Percentiles rank a stretch among this genome's conserved stretches.
Evolutionary conservation across 176 grass and related monocot species (phyloP).

Genomic region (Poa annua): DNA sequence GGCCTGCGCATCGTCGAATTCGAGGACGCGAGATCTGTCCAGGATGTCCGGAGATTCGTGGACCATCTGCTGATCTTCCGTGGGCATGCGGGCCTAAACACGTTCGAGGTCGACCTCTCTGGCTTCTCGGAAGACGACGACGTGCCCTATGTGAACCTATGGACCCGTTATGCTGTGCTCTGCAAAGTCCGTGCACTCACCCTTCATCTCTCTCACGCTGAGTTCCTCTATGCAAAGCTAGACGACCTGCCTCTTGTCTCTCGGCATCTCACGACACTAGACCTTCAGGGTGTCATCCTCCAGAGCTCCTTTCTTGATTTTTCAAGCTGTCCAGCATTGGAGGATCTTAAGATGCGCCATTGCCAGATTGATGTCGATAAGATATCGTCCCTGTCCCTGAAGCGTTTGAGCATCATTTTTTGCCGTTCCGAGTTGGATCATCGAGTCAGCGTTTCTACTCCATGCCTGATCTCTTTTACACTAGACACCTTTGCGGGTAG

Average conservation of each 20-base stretch:
- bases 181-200: background rate
- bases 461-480: background rate
- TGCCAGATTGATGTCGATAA: background rate
- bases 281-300: background rate
- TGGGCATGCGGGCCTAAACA: background rate
- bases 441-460: background rate
- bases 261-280: background rate
- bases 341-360: background rate
- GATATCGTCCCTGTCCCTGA: conserved; percentile 24
- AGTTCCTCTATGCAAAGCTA: background rate
- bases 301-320: background rate
- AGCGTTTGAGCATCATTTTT: background rate
- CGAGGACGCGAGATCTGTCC: background rate
- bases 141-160: background rate
- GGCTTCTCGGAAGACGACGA: background rate
- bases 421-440: background rate
- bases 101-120: background rate
- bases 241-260: background rate
- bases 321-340: background rate
- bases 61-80: background rate
- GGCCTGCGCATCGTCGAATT: background rate
- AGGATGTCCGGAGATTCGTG: background rate
- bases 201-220: background rate
- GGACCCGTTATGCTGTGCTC: background rate
- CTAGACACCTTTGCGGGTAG: background rate